These are phyloP conservation scores for Penicillium goetzii DNA, from an alignment of 495 filamentous ascomycete genomes.

Conservation along the genomic window DNA sequence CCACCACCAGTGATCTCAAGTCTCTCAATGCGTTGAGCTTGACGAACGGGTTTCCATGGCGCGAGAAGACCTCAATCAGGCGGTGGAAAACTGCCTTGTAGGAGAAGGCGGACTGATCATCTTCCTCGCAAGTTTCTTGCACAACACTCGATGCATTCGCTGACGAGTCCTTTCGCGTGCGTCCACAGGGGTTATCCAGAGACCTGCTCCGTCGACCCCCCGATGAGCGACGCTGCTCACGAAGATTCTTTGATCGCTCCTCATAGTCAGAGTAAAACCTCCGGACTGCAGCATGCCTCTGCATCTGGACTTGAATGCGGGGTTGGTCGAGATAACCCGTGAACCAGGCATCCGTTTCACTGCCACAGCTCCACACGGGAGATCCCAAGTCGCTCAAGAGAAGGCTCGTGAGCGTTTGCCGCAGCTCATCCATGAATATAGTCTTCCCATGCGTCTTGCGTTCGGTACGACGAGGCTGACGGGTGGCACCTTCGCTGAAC, in stretches of 20 bases:
- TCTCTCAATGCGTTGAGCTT: constrained; percentile 86
- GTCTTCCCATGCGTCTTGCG: constrained; percentile 54
- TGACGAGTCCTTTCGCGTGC: constrained; percentile 5
- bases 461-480: constrained; percentile 40
- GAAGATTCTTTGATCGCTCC: constrained; percentile 32
- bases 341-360: constrained; percentile 94
- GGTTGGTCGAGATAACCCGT: constrained; percentile 72
- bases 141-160: background rate
- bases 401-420: constrained; percentile 79
- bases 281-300: constrained; percentile 57
- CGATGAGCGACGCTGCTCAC: constrained; percentile 29
- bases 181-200: constrained; percentile 24
- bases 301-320: constrained; percentile 75
- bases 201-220: constrained; percentile 42
- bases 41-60: constrained; percentile 83
- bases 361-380: constrained; percentile 78
- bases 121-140: constrained; percentile 3
- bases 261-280: constrained; percentile 50
- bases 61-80: constrained; percentile 83
- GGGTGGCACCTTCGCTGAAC: constrained; percentile 44
- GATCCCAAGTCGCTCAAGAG: constrained; percentile 89
- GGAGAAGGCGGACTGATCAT: constrained; percentile 56
- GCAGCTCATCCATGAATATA: constrained; percentile 74
- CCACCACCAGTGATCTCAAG: constrained; percentile 77
- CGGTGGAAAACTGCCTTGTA: constrained; percentile 76